Conservation (phyloP, 2,329 filamentous ascomycete genomes). For the Fusarium sp. region DNA sequence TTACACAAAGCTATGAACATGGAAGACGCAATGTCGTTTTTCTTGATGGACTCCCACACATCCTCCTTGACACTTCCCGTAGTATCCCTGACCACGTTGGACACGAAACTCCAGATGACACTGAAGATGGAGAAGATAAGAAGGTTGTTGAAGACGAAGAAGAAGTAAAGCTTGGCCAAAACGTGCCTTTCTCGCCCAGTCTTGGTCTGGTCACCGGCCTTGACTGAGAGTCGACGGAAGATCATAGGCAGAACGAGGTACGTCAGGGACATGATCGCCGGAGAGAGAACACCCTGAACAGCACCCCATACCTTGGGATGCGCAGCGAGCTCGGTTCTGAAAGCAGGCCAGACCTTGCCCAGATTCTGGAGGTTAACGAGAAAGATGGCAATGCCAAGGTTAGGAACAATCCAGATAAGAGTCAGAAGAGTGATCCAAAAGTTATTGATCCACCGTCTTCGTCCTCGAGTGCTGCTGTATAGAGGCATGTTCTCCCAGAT, state of each 20-base stretch:
- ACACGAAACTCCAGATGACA: constrained; percentile 78
- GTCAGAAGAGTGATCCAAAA: constrained; percentile 86
- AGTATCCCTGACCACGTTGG: constrained; percentile 66
- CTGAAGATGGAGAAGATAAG: constrained; percentile 94
- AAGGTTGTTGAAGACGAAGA: constrained; percentile 98
- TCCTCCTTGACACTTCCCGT: constrained; percentile 62
- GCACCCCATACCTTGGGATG: constrained; percentile 81
- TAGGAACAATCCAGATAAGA: constrained; percentile 87
- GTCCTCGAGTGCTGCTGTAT: constrained; percentile 71
- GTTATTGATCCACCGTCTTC: constrained; percentile 80
- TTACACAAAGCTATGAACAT: constrained; percentile 80
- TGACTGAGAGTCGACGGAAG: constrained; percentile 86
- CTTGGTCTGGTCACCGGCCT: constrained; percentile 89
- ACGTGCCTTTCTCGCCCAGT: constrained; percentile 93
- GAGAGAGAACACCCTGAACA: constrained; percentile 90
- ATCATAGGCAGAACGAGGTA: constrained; percentile 90
- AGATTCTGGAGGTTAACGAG: constrained; percentile 86
- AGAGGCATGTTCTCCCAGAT: constrained; percentile 95
- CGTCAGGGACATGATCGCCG: constrained; percentile 85
- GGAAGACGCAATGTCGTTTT: constrained; percentile 68
- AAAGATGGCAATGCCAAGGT: constrained; percentile 94
- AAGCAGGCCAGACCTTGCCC: constrained; percentile 80
- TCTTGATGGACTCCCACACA: constrained; percentile 74
- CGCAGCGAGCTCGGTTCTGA: constrained; percentile 69
- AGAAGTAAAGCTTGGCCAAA: constrained; percentile 87